Conservation (phyloP, 2,329 filamentous ascomycete genomes). For the Cordyceps tenuipes region DNA sequence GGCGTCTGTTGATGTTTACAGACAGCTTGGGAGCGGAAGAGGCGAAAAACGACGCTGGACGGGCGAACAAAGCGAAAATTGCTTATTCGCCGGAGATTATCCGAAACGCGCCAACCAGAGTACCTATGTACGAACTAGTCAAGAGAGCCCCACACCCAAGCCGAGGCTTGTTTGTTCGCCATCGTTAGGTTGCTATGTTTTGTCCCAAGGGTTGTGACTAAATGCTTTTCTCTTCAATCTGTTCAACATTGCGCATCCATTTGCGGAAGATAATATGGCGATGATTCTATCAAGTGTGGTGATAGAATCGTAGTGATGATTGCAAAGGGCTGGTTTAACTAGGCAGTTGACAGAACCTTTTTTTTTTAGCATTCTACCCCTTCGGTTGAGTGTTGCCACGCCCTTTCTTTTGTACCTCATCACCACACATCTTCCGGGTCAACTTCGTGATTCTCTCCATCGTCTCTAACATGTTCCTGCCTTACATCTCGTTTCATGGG, state of each 20-base stretch:
- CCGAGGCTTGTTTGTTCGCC: no score
- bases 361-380: no score
- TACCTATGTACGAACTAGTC: neutral
- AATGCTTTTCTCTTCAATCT: neutral
- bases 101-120: neutral
- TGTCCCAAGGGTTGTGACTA: no score
- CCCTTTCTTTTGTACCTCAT: neutral
- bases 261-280: no score
- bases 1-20: conserved; percentile 9
- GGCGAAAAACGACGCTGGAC: conserved; percentile 7
- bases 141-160: neutral
- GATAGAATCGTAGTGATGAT: no score
- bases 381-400: neutral
- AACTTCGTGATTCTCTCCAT: conserved; percentile 73
- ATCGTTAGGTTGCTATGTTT: no score
- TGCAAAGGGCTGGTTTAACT: no score
- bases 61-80: neutral
- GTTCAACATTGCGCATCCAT: no score
- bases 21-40: neutral
- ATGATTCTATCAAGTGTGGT: no score
- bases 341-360: no score
- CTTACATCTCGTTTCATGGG: conserved; percentile 67
- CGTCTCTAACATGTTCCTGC: conserved; percentile 65
- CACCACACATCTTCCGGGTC: conserved; percentile 80
- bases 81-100: neutral